phyloP scores from a whole-genome alignment of 805 yeast species.

The Suhomyces prunicola region DNA sequence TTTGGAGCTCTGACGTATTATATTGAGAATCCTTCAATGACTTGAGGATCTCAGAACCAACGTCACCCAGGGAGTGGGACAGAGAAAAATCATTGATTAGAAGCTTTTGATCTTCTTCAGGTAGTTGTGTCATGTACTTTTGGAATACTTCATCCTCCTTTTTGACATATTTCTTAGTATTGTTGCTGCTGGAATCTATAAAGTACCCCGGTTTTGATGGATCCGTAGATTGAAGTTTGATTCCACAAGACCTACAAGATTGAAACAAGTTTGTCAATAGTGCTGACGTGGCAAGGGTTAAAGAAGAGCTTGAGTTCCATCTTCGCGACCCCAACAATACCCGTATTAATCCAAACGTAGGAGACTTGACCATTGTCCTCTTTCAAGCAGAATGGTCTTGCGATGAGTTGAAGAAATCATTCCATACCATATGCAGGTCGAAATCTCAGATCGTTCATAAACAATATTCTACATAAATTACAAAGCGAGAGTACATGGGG shows the following conservation, averaged over 20 bases:
- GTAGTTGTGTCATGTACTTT: constrained; percentile 14
- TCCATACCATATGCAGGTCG: not conserved
- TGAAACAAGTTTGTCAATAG: constrained; percentile 10
- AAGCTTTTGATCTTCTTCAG: constrained; percentile 25
- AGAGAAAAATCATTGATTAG: constrained; percentile 16
- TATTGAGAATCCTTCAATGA: constrained; percentile 2
- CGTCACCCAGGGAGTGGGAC: not conserved
- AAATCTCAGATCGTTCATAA: not conserved
- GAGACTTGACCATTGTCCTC: not conserved
- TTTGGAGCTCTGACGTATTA: constrained; percentile 3
- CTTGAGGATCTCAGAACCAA: not conserved
- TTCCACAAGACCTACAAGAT: constrained; percentile 58
- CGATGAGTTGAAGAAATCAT: constrained; percentile 1
- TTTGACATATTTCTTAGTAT: constrained; percentile 10
- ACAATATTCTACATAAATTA: not conserved
- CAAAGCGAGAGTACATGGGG: not conserved
- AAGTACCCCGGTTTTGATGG: constrained; percentile 44
- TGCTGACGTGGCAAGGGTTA: constrained; percentile 8
- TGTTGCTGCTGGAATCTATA: constrained; percentile 5
- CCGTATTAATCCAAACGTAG: not conserved
- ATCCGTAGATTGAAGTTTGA: constrained; percentile 43
- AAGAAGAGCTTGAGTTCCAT: constrained; percentile 2
- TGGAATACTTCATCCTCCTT: constrained; percentile 25
- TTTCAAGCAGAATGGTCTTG: not conserved
- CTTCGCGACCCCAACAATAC: not conserved